phyloP scores from a whole-genome alignment of 495 filamentous ascomycete genomes.

The Evernia prunastri region DNA sequence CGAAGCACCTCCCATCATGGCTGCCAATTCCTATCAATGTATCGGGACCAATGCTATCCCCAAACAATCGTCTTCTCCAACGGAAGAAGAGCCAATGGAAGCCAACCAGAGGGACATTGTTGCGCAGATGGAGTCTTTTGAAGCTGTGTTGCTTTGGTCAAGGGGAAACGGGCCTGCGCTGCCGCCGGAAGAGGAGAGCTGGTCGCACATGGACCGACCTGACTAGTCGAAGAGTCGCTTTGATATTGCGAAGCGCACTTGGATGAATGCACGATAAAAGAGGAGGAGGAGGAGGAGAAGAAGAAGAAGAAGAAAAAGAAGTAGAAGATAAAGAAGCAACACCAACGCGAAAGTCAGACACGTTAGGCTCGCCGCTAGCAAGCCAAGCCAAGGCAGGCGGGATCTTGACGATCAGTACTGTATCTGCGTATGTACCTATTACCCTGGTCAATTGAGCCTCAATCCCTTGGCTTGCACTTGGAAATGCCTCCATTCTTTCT shows the following conservation, averaged over 20 bases:
- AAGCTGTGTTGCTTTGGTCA: background rate
- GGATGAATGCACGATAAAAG: background rate
- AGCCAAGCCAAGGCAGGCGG: background rate
- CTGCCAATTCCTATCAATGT: background rate
- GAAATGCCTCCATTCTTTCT: background rate
- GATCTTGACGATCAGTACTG: conserved; percentile 5
- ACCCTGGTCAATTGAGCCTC: conserved; percentile 18
- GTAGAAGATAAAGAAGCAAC: too few relatives aligned
- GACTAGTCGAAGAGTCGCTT: too few relatives aligned
- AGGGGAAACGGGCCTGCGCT: background rate
- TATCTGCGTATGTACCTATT: too few relatives aligned
- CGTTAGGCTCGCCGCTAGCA: conserved; percentile 6
- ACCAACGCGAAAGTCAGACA: background rate
- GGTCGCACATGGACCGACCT: background rate
- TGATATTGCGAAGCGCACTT: too few relatives aligned
- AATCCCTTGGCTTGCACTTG: conserved; percentile 1
- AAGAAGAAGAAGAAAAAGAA: background rate
- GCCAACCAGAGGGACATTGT: background rate
- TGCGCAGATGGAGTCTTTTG: background rate
- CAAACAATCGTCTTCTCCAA: background rate
- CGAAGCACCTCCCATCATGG: background rate
- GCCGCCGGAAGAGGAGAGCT: background rate
- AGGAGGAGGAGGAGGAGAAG: background rate
- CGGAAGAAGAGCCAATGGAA: background rate
- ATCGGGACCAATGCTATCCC: background rate